Evolutionary conservation across 2,329 filamentous ascomycete species (phyloP).

Genomic region (Penicillium occitanis): DNA sequence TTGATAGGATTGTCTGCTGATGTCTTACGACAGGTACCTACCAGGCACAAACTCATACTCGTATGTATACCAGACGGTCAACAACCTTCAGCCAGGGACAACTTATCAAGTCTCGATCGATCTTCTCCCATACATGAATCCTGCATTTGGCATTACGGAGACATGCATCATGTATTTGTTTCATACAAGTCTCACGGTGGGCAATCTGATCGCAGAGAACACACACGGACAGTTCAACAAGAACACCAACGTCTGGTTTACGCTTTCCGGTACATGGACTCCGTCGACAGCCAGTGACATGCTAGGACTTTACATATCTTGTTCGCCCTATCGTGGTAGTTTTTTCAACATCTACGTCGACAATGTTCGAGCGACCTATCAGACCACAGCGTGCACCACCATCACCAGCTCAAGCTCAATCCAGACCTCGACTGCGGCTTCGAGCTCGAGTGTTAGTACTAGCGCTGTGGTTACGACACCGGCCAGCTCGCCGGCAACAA

Average conservation of each 20-base stretch:
- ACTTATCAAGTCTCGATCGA: slow-evolving; percentile 6
- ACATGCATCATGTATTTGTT: background rate
- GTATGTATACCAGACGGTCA: background rate
- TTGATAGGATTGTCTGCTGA: background rate
- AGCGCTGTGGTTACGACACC: background rate
- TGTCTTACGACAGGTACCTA: background rate
- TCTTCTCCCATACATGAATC: background rate
- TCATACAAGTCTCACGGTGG: background rate
- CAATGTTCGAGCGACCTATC: background rate
- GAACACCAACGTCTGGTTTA: slow-evolving; percentile 1
- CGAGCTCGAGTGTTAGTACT: background rate
- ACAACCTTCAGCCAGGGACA: background rate
- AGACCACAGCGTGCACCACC: background rate
- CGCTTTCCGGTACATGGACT: slow-evolving; percentile 9
- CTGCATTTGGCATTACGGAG: background rate
- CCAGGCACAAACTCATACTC: background rate
- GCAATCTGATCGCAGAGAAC: no score
- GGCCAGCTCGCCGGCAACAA: background rate
- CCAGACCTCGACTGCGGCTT: background rate
- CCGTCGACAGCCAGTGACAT: background rate
- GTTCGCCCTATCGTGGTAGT: background rate
- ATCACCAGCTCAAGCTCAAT: slow-evolving; percentile 4
- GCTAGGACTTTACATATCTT: background rate
- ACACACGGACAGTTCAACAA: background rate
- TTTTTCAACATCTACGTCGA: background rate